A percentile compares a stretch with the other conserved stretches of the same genome.
Conservation (phyloP, 2,329 filamentous ascomycete species). For the Pyrenochaeta sp. region DNA sequence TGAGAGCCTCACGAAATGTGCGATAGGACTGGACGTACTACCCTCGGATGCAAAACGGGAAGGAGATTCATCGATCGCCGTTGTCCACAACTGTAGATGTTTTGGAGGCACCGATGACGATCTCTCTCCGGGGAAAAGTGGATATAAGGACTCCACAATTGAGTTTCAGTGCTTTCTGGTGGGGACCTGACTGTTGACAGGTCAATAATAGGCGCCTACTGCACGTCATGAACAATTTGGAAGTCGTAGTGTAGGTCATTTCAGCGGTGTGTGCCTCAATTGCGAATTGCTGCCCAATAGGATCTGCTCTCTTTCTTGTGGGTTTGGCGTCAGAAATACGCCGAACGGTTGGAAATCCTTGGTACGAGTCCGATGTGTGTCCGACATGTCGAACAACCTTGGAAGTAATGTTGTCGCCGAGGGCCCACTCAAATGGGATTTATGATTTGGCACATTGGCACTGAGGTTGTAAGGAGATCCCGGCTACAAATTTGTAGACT, state of each 20-base stretch:
- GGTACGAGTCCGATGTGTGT: background rate
- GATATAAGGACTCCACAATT: too few relatives aligned
- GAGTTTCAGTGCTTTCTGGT: too few relatives aligned
- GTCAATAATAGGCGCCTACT: too few relatives aligned
- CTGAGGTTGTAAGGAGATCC: slow-evolving; percentile 6
- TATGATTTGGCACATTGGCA: background rate
- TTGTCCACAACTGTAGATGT: too few relatives aligned
- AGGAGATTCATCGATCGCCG: too few relatives aligned
- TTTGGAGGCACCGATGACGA: too few relatives aligned
- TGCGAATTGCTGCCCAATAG: background rate
- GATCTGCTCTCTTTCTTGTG: background rate
- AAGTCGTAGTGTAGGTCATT: too few relatives aligned
- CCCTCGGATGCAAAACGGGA: too few relatives aligned
- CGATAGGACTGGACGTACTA: too few relatives aligned
- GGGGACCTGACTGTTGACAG: too few relatives aligned
- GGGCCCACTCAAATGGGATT: slow-evolving; percentile 1
- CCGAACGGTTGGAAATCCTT: background rate
- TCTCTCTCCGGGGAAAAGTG: too few relatives aligned
- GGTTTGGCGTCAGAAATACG: background rate
- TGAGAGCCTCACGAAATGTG: slow-evolving; percentile 23
- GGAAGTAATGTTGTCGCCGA: background rate
- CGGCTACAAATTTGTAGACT: slow-evolving; percentile 9
- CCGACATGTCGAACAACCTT: background rate
- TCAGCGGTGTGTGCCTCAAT: slow-evolving; percentile 9
- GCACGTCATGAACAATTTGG: too few relatives aligned